These are phyloP conservation scores for Picea abies DNA, from an alignment of 83 land plant genomes.

Conservation along the genomic window DNA sequence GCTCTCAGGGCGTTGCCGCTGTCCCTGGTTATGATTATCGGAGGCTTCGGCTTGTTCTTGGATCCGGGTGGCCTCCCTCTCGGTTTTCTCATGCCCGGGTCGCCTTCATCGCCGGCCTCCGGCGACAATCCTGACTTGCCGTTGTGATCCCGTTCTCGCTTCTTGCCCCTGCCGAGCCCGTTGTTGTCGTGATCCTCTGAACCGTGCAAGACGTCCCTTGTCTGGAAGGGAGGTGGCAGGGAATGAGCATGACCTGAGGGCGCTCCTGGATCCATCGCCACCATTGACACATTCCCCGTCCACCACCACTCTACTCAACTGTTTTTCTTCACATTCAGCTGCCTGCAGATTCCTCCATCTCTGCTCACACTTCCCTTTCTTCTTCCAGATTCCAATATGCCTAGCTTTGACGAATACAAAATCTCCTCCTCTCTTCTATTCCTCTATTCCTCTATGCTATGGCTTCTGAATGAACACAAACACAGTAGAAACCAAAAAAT, in stretches of 20 bases:
- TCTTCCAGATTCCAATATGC: too few relatives aligned
- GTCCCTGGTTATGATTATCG: slow-evolving; percentile 16
- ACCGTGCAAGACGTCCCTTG: background rate
- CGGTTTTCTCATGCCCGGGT: background rate
- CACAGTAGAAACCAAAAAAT: too few relatives aligned
- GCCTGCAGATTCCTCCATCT: too few relatives aligned
- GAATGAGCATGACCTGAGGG: slow-evolving; percentile 7
- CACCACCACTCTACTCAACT: background rate
- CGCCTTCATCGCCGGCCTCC: background rate
- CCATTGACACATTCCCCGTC: background rate
- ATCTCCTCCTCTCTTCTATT: too few relatives aligned
- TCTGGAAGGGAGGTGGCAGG: slow-evolving; percentile 4
- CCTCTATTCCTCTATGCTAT: too few relatives aligned
- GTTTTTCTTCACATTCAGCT: too few relatives aligned
- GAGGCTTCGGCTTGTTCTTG: slow-evolving; percentile 15
- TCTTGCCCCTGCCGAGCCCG: background rate
- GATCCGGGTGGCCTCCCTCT: slow-evolving; percentile 2
- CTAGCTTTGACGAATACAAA: too few relatives aligned
- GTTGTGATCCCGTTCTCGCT: background rate
- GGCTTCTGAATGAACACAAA: too few relatives aligned
- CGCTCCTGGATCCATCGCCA: slow-evolving; percentile 12
- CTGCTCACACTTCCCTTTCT: too few relatives aligned
- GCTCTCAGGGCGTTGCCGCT: slow-evolving; percentile 12
- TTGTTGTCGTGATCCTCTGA: background rate
- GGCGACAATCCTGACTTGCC: background rate